Percentiles rank a stretch among this genome's conserved stretches.
Conservation (phyloP, 768 basidiomycete genomes). For the Leucosporidium creatinivorum region DNA sequence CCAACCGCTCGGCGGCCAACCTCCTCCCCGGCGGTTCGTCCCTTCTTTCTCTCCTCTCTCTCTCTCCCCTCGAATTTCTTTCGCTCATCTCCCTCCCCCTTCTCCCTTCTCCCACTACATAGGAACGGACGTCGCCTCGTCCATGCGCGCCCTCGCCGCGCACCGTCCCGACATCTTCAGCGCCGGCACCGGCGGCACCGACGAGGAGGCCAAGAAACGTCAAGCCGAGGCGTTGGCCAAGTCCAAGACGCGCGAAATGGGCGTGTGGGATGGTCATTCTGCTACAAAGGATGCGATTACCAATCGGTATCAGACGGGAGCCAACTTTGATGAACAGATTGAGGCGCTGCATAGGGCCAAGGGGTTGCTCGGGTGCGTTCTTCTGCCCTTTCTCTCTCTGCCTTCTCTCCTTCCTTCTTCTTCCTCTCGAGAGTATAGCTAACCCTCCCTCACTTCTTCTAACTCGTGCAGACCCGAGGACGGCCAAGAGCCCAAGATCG, state of each 20-base stretch:
- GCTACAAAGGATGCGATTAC: conserved; percentile 84
- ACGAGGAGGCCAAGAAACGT: conserved; percentile 58
- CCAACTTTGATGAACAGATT: conserved; percentile 96
- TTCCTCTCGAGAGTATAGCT: too few species aligned
- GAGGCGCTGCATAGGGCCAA: conserved; percentile 85
- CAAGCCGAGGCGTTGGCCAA: conserved; percentile 81
- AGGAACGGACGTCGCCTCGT: conserved; percentile 84
- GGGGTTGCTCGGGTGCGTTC: conserved; percentile 75
- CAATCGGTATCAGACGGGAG: conserved; percentile 83
- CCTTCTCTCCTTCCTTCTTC: background rate
- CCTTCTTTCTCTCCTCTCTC: background rate
- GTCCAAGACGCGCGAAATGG: conserved; percentile 83
- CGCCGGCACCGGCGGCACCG: conserved; percentile 79
- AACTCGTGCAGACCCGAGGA: conserved; percentile 4
- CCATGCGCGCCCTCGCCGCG: conserved; percentile 83
- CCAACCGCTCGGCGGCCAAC: conserved; percentile 61
- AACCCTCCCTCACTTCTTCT: too few species aligned
- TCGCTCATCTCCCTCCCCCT: too few species aligned
- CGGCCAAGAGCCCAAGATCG: conserved; percentile 15
- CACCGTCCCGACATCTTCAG: conserved; percentile 98
- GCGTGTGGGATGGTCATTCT: conserved; percentile 98
- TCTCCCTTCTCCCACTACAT: conserved; percentile 46
- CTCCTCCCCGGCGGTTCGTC: conserved; percentile 42
- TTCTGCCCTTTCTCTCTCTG: too few species aligned
- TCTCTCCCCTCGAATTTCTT: too few species aligned